Conservation (phyloP, 2,329 filamentous ascomycete genomes). For the Fusarium proliferatum region DNA sequence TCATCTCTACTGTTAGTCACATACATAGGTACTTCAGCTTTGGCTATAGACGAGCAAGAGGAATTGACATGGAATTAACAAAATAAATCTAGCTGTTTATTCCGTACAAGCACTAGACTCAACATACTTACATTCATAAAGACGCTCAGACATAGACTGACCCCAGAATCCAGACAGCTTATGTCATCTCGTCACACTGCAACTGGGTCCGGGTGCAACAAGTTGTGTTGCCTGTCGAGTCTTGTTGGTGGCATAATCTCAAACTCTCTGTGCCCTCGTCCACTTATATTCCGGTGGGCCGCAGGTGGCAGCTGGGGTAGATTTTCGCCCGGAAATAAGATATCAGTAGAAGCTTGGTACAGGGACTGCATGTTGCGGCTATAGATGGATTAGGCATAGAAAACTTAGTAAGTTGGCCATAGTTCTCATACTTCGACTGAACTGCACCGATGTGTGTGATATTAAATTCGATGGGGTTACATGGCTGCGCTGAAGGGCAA, state of each 20-base stretch:
- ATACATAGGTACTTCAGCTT: too few relatives aligned
- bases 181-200: too few relatives aligned
- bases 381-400: neutral
- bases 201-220: neutral
- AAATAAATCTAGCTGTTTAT: too few relatives aligned
- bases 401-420: neutral
- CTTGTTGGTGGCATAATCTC: neutral
- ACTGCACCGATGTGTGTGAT: neutral
- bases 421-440: neutral
- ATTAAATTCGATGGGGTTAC: neutral
- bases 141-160: too few relatives aligned
- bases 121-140: too few relatives aligned
- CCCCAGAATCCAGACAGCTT: too few relatives aligned
- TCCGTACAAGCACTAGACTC: too few relatives aligned
- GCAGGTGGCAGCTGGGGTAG: neutral
- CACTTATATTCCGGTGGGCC: too few relatives aligned
- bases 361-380: too few relatives aligned
- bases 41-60: too few relatives aligned
- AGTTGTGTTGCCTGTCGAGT: neutral
- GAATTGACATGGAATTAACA: too few relatives aligned
- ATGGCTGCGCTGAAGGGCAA: too few relatives aligned
- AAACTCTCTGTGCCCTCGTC: neutral
- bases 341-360: rapidly evolving
- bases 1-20: neutral
- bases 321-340: neutral